These are phyloP conservation scores for Centrapalus pauciflorus DNA, from an alignment of 129 eudicot genomes.

Conservation along the genomic window DNA sequence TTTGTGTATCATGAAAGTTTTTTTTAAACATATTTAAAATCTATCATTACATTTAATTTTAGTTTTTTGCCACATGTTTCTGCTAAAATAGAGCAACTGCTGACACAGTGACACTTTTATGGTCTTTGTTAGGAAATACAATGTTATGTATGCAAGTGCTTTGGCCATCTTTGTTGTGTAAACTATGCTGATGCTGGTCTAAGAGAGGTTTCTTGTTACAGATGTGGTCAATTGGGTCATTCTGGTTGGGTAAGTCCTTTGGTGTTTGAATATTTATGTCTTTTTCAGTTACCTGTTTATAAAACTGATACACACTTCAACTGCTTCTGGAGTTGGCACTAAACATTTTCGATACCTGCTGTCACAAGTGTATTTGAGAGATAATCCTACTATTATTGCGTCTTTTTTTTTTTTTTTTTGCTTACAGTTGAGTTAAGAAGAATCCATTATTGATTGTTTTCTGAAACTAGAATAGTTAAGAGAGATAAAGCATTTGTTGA, in stretches of 20 bases:
- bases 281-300: background rate
- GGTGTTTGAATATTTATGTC: background rate
- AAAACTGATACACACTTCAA: background rate
- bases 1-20: conserved; percentile 5
- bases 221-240: conserved; percentile 90
- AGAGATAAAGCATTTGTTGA: no score
- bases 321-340: background rate
- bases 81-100: background rate
- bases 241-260: conserved; percentile 69
- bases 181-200: conserved; percentile 39
- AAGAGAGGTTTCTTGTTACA: conserved; percentile 69
- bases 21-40: no score
- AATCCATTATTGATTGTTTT: no score
- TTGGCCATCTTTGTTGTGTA: conserved; percentile 90
- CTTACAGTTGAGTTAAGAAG: background rate
- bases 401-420: background rate
- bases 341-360: no score
- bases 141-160: conserved; percentile 75
- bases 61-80: background rate
- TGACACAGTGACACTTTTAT: conserved; percentile 6
- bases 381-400: background rate
- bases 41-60: no score
- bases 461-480: no score
- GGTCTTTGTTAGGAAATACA: conserved; percentile 58
- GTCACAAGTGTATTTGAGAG: background rate